phyloP scores from a whole-genome alignment of 2,329 filamentous ascomycete genomes.

The Ceratocystis cacaofunesta region DNA sequence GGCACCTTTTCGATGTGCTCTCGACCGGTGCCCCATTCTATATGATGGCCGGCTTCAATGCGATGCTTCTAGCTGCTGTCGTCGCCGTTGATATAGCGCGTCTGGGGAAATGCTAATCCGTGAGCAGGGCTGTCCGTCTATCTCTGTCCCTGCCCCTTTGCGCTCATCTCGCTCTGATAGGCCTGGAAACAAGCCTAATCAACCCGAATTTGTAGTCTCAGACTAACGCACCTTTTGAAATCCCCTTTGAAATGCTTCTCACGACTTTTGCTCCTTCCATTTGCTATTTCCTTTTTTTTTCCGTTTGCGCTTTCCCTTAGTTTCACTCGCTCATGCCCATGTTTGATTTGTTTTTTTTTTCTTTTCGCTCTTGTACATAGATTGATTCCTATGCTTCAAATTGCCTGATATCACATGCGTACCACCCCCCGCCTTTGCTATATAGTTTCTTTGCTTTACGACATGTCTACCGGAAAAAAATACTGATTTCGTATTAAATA shows the following conservation, averaged over 20 bases:
- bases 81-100: constrained; percentile 35
- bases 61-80: constrained; percentile 45
- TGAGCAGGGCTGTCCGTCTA: neutral
- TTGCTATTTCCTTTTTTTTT: neutral
- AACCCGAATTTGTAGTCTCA: too few species aligned
- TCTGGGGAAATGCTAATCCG: neutral
- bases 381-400: neutral
- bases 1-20: constrained; percentile 64
- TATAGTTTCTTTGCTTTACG: neutral
- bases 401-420: constrained; percentile 2
- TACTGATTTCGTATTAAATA: neutral
- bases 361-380: neutral
- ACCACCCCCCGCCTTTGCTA: neutral
- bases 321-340: too few species aligned
- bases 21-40: constrained; percentile 75
- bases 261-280: neutral
- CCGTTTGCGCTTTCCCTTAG: neutral
- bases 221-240: too few species aligned
- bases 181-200: too few species aligned
- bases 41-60: constrained; percentile 86
- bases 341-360: neutral
- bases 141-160: neutral
- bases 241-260: neutral
- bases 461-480: neutral
- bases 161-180: too few species aligned